These are phyloP conservation scores for Emergomyces orientalis DNA, from an alignment of 2,329 filamentous ascomycete genomes.

Conservation along the genomic window DNA sequence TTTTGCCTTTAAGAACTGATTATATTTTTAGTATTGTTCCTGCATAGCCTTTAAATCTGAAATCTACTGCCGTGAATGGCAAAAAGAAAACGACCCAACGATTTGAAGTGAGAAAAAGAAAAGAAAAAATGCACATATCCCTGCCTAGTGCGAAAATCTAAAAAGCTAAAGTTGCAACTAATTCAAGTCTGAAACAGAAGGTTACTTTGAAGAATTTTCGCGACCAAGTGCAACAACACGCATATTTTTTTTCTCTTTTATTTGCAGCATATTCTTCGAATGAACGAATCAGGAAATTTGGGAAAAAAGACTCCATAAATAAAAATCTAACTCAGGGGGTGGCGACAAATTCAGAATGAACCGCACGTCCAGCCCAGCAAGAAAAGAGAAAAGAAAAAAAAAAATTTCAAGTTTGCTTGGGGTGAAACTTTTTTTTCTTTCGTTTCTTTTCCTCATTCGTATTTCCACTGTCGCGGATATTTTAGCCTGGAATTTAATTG, in stretches of 20 bases:
- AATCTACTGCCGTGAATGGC: not conserved
- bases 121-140: not conserved
- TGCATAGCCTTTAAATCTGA: not conserved
- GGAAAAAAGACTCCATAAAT: not conserved
- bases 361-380: not conserved
- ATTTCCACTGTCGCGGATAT: not conserved
- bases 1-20: too few species aligned
- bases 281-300: not conserved
- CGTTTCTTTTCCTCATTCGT: not conserved
- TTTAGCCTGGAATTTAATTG: not conserved
- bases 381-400: not conserved
- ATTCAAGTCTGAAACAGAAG: slow-evolving; percentile 1
- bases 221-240: not conserved
- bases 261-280: not conserved
- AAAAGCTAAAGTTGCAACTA: not conserved
- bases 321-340: not conserved
- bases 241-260: not conserved
- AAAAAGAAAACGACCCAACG: not conserved
- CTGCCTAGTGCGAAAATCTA: not conserved
- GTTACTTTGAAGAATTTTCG: not conserved
- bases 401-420: not conserved
- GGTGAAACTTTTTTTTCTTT: not conserved
- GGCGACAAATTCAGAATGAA: not conserved
- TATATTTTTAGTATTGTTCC: not conserved
- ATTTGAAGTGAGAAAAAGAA: not conserved